Evolutionary conservation across 148 eudicot species (phyloP).

Genomic region (Dianthus caryophyllus): DNA sequence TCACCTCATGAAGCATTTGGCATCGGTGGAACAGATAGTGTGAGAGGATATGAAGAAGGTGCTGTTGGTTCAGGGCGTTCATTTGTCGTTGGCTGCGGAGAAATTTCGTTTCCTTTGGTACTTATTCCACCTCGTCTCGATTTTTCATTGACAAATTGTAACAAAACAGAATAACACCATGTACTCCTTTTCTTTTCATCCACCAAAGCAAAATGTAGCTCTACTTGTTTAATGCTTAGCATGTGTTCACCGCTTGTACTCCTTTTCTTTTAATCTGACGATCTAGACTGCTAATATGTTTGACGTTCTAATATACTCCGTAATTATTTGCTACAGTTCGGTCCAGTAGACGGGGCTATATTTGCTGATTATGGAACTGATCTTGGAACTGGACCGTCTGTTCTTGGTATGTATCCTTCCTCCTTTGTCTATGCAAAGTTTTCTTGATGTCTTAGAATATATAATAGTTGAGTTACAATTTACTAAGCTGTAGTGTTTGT

Average conservation of each 20-base stretch:
- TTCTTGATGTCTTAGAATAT: no score
- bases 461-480: no score
- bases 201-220: not conserved
- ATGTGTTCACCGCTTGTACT: not conserved
- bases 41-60: constrained; percentile 98
- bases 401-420: constrained; percentile 56
- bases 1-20: constrained; percentile 98
- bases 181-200: no score
- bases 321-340: constrained; percentile 46
- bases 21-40: constrained; percentile 97
- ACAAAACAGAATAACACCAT: no score
- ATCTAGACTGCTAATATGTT: not conserved
- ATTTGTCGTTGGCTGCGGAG: constrained; percentile 86
- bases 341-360: constrained; percentile 77
- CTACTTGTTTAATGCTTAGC: not conserved
- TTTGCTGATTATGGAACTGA: constrained; percentile 97
- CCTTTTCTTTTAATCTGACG: not conserved
- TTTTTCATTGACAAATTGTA: no score
- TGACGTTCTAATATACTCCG: not conserved
- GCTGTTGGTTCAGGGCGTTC: constrained; percentile 93
- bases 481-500: no score
- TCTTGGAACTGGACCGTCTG: constrained; percentile 81
- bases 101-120: constrained; percentile 91
- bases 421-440: no score
- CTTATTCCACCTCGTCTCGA: not conserved